Evolutionary conservation across 495 filamentous ascomycete species (phyloP).

Genomic region (Pseudoneurospora amorphoporcata): DNA sequence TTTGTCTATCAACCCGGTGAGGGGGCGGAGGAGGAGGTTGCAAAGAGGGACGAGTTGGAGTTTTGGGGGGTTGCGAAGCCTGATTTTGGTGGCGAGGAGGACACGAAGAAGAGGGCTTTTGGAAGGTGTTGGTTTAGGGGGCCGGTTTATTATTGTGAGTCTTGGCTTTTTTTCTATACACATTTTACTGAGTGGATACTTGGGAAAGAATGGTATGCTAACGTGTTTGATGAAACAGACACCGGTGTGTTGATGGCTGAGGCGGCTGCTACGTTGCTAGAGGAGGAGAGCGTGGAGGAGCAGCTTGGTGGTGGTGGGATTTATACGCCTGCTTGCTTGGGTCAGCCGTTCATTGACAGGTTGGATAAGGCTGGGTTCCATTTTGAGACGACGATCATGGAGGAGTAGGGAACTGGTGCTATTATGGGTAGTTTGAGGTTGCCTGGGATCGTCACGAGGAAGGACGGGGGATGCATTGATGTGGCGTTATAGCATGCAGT

Average conservation of each 20-base stretch:
- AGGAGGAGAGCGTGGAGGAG: conserved; percentile 37
- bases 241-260: conserved; percentile 60
- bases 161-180: neutral
- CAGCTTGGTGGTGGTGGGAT: conserved; percentile 53
- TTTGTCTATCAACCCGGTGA: conserved; percentile 55
- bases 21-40: conserved; percentile 50
- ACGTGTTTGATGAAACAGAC: conserved; percentile 27
- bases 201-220: conserved; percentile 2
- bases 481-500: neutral
- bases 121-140: conserved; percentile 51
- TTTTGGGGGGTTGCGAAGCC: conserved; percentile 56
- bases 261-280: conserved; percentile 60
- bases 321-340: conserved; percentile 75
- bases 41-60: conserved; percentile 48
- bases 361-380: conserved; percentile 53
- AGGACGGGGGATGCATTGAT: neutral
- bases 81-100: conserved; percentile 33
- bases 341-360: conserved; percentile 64
- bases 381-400: conserved; percentile 42
- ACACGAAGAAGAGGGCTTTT: conserved; percentile 37
- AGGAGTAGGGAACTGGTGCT: neutral
- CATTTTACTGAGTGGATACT: neutral
- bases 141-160: conserved; percentile 52
- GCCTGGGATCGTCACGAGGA: neutral
- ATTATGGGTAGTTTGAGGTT: neutral